Evolutionary conservation across 75 land plant species (phyloP).

Genomic region (Larix kaempferi): DNA sequence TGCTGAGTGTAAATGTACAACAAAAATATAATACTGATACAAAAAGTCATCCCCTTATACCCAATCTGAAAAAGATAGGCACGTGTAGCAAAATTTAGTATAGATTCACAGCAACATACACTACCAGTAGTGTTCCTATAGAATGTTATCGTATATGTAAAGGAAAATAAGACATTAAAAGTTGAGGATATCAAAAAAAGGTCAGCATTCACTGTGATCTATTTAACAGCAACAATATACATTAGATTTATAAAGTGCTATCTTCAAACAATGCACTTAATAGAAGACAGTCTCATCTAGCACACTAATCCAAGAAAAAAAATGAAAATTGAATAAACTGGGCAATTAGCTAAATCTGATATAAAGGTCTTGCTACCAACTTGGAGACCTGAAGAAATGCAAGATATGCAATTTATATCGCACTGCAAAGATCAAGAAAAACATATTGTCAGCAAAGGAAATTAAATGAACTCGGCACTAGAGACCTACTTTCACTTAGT

Average conservation of each 20-base stretch:
- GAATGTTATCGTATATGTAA: neutral
- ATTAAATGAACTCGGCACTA: neutral
- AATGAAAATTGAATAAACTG: neutral
- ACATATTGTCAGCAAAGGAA: neutral
- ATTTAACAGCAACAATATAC: neutral
- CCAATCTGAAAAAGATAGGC: neutral
- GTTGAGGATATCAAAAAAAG: neutral
- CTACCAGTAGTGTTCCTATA: neutral
- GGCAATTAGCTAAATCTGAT: neutral
- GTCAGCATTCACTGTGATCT: neutral
- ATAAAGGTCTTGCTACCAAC: neutral
- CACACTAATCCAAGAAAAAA: neutral
- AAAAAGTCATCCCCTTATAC: neutral
- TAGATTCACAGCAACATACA: neutral
- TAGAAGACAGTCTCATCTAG: neutral
- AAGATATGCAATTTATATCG: neutral
- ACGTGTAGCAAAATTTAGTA: neutral
- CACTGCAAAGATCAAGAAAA: neutral
- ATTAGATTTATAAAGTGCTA: neutral
- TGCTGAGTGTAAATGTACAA: neutral
- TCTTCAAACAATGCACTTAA: neutral
- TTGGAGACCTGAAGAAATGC: constrained; percentile 6
- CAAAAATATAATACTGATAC: neutral
- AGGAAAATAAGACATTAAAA: neutral
- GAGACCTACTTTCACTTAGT: neutral